Evolutionary conservation across 306 rosid species (phyloP).

Genomic region (Fragaria vesca): DNA sequence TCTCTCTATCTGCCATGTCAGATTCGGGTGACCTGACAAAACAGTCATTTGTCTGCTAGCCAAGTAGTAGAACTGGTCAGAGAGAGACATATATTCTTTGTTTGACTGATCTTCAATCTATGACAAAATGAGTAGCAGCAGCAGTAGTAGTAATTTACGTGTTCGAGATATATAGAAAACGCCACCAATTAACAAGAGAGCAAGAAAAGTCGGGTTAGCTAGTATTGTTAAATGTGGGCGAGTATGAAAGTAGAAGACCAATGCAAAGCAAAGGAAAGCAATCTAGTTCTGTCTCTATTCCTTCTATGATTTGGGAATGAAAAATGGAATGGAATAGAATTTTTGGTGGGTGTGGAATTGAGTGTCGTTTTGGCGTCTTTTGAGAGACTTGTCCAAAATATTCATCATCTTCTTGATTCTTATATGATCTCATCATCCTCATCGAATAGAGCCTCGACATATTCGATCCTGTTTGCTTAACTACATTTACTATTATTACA

Average conservation of each 20-base stretch:
- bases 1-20: not conserved
- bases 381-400: constrained; percentile 10
- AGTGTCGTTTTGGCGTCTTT: constrained; percentile 9
- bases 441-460: not conserved
- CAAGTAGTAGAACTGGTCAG: not conserved
- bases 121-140: not conserved
- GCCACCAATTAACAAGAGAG: not conserved
- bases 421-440: not conserved
- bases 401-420: not conserved
- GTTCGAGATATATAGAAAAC: not conserved
- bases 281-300: not conserved
- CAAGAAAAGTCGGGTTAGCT: not conserved
- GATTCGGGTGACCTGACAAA: constrained; percentile 5
- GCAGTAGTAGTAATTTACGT: not conserved
- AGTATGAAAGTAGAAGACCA: constrained; percentile 10
- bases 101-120: not conserved
- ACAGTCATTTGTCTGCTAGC: constrained; percentile 1
- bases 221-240: not conserved
- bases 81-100: constrained; percentile 8
- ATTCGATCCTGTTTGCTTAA: not conserved
- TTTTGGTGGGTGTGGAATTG: constrained; percentile 7
- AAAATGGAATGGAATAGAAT: constrained; percentile 6
- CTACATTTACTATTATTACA: constrained; percentile 4
- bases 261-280: constrained; percentile 3
- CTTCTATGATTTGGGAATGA: not conserved